These are phyloP conservation scores for Trapa bicornis DNA, from an alignment of 345 rosid genomes.

Conservation along the genomic window DNA sequence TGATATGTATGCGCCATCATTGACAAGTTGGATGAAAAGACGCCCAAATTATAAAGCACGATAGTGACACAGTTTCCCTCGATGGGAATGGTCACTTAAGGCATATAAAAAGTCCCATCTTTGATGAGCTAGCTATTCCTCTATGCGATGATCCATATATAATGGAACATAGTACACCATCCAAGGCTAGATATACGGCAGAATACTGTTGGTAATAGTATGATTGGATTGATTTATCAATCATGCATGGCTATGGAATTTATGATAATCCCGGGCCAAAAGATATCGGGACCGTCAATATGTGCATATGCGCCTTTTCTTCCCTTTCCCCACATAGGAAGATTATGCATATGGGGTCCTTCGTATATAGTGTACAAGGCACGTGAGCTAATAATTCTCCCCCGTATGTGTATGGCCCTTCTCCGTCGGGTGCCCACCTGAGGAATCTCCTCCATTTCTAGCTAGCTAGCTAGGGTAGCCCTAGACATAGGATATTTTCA, in stretches of 20 bases:
- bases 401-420: background rate
- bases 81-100: background rate
- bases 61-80: too few relatives aligned
- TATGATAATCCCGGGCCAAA: too few relatives aligned
- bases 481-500: background rate
- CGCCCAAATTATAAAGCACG: too few relatives aligned
- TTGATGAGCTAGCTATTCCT: background rate
- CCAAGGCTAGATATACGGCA: background rate
- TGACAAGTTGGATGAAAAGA: too few relatives aligned
- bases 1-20: too few relatives aligned
- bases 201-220: background rate
- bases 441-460: slow-evolving; percentile 1
- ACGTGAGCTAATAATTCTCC: background rate
- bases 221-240: too few relatives aligned
- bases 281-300: too few relatives aligned
- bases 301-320: too few relatives aligned
- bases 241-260: too few relatives aligned
- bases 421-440: background rate
- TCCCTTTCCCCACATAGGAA: too few relatives aligned
- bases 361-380: too few relatives aligned
- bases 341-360: too few relatives aligned
- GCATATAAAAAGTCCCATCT: background rate
- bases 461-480: background rate
- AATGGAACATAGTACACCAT: background rate
- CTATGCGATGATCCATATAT: background rate